Conservation (phyloP, 1,284 basidiomycete species). For the Tylopilus sp. region DNA sequence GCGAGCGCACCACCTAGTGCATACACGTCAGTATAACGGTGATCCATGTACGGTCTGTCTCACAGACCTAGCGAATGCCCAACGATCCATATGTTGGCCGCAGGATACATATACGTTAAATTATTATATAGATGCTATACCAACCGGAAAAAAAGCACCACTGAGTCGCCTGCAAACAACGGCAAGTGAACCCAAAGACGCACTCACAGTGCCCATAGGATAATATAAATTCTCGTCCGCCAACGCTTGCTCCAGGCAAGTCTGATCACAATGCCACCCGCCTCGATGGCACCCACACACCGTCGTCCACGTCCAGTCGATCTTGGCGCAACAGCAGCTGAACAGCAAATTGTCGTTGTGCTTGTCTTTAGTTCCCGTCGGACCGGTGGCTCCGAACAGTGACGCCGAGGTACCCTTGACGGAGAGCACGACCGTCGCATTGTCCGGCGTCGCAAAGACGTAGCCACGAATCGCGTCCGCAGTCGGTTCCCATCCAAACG, state of each 20-base stretch:
- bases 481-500: conserved; percentile 91
- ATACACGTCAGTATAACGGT: background rate
- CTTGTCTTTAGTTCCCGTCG: conserved; percentile 89
- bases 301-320: conserved; percentile 93
- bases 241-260: conserved; percentile 79
- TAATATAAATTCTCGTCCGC: conserved; percentile 88
- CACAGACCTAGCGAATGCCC: conserved; percentile 68
- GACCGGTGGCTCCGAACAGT: conserved; percentile 76
- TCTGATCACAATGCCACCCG: conserved; percentile 78
- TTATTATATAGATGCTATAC: conserved; percentile 88
- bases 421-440: conserved; percentile 82
- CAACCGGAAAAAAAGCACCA: background rate
- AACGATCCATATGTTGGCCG: conserved; percentile 89
- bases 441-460: conserved; percentile 80
- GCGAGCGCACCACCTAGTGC: conserved; percentile 74
- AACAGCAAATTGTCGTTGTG: conserved; percentile 96
- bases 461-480: conserved; percentile 89
- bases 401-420: conserved; percentile 93
- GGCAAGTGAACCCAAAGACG: background rate
- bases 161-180: background rate
- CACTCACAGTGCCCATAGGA: conserved; percentile 70
- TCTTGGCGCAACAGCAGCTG: conserved; percentile 93
- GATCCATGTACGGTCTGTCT: conserved; percentile 3
- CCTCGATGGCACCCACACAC: conserved; percentile 91
- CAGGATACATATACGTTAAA: conserved; percentile 89